Evolutionary conservation across 306 rosid genomes (phyloP).

Genomic region (Corylus avellana): DNA sequence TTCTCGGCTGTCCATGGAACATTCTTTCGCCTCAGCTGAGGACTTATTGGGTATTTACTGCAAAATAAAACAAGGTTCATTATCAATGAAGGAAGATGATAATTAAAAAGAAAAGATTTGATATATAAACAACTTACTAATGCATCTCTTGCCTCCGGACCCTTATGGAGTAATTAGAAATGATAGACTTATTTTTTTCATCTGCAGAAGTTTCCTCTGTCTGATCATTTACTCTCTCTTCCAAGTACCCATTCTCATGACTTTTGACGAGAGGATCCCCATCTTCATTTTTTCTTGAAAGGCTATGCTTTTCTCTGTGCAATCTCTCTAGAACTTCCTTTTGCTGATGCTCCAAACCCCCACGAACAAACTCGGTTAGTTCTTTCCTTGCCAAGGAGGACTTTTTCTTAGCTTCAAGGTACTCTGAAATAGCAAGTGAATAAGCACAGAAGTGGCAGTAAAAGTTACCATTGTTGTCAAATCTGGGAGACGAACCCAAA

Average conservation of each 20-base stretch:
- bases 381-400: conserved; percentile 52
- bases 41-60: conserved; percentile 40
- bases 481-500: conserved; percentile 37
- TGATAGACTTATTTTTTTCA: conserved; percentile 23
- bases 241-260: conserved; percentile 30
- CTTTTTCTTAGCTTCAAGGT: conserved; percentile 59
- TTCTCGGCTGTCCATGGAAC: conserved; percentile 61
- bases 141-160: conserved; percentile 15
- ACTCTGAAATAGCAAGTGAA: conserved; percentile 51
- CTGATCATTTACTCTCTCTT: conserved; percentile 29
- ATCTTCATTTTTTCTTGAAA: conserved; percentile 21
- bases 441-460: conserved; percentile 76
- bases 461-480: conserved; percentile 44
- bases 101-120: neutral
- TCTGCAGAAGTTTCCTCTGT: conserved; percentile 35
- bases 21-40: conserved; percentile 37
- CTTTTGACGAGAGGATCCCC: conserved; percentile 34
- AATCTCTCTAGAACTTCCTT: conserved; percentile 22
- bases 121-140: conserved; percentile 42
- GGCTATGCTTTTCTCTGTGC: conserved; percentile 28
- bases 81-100: conserved; percentile 3
- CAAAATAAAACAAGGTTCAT: conserved; percentile 22
- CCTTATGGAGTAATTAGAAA: conserved; percentile 36
- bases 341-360: conserved; percentile 28
- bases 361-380: conserved; percentile 40